Evolutionary conservation across 1,284 basidiomycete species (phyloP).

Genomic region (Cryptococcus sp.): DNA sequence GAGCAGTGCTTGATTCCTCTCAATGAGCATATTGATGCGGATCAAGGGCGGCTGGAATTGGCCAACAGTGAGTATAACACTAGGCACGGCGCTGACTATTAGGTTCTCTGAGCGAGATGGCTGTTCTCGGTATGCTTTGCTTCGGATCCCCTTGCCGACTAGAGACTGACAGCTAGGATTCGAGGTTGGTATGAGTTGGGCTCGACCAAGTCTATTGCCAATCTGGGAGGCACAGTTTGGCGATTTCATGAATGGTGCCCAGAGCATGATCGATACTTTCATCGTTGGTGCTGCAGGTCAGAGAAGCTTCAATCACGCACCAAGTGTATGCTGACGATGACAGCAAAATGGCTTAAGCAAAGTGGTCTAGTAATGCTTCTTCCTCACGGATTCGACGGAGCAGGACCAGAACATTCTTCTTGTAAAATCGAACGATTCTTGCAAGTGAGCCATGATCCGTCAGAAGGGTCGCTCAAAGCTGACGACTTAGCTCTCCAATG

Average conservation of each 20-base stretch:
- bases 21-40: conserved; percentile 56
- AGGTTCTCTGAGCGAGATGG: conserved; percentile 83
- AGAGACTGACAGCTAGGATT: too few relatives aligned
- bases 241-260: conserved; percentile 88
- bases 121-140: conserved; percentile 63
- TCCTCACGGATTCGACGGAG: conserved; percentile 81
- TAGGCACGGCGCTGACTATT: not conserved
- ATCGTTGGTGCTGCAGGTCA: conserved; percentile 73
- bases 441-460: conserved; percentile 53
- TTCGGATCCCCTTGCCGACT: not conserved
- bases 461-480: not conserved
- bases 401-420: conserved; percentile 85
- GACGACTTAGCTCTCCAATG: not conserved
- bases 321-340: conserved; percentile 1
- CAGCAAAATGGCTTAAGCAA: conserved; percentile 90
- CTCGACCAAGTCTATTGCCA: conserved; percentile 67
- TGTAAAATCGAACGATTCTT: conserved; percentile 79
- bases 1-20: conserved; percentile 73
- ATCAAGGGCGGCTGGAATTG: conserved; percentile 64
- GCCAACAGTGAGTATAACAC: conserved; percentile 65
- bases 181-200: conserved; percentile 84
- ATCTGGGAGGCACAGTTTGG: conserved; percentile 87
- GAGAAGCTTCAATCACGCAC: too few relatives aligned
- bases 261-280: conserved; percentile 83
- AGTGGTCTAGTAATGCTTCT: conserved; percentile 81